Base-by-base conservation (phyloP, 139 green algal genomes). In the Picochlorum sp. region DNA sequence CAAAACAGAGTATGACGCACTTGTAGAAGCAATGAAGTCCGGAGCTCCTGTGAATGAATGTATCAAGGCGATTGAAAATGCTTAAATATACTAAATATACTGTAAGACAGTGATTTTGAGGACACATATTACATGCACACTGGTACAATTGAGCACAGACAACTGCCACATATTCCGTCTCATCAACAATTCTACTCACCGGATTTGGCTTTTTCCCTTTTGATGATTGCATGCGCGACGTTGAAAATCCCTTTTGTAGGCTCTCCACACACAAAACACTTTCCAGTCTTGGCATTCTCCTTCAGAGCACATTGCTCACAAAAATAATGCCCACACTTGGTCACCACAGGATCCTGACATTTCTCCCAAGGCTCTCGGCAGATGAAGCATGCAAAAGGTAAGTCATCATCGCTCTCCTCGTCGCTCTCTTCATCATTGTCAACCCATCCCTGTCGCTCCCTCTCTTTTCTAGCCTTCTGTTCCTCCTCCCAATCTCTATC, bases 221-320 rank as follows among this genome's bases (percentile, higher is more conserved):
- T 94, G 64, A 94, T 71, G 6, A 99, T 87, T 31, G 96, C 88
- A 10, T 88, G 74, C 2, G 94, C 94, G 0, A 94, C 83, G 74
- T 99, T 99, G 75, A 99, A 99, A 24, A 97, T 92, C 61, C 94
- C 94, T 21, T 84, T 72, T 1, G 91, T 98, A 0, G 86, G 73
- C 69, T 92, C 67, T 13, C 89, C 80, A 74, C 94, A 99, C 37
- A 90, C 85, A 47, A 79, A 85, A 56, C 94, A 99, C 65, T 91
- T 92, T 50, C 77, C 76, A 3, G 61, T 83, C 67, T 87, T 95
- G 31, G 83, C 66, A 68, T 95, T 89, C 50, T 91, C 84, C 82
- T 95, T 88, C 49, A 99, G 77, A 4, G 94, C 94, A 71, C 94
- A 99, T 30, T 79, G 76, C 66, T 98, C 92, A 60, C 94, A 99